Base-by-base conservation (phyloP, 176 grass and related monocot species). In the Thalia dealbata region DNA sequence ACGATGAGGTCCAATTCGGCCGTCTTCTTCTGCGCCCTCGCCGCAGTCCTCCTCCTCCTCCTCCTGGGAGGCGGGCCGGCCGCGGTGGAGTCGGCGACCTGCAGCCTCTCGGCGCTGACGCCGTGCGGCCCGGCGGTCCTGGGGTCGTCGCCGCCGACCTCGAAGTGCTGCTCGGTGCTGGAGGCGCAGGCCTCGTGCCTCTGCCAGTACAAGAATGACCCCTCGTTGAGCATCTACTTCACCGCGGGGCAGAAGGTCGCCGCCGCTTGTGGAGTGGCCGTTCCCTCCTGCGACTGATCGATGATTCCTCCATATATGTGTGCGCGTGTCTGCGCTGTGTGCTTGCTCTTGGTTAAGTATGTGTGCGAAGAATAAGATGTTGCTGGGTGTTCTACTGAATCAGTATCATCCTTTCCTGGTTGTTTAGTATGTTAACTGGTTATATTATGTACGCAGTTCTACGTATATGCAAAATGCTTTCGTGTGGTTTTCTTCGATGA, bases 131-230 rank as follows among this genome's bases (percentile, higher is more conserved):
- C 19, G n/a, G 13, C 73, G 6, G 50, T 75, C 73, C 3, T 64
- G 42, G 14, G 3, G 22, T 64, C 73, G n/a, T 2, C 22, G 21
- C 13, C 58, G 58, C 73, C 73, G 30, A 18, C 41, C 41, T 1
- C 11, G 12, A 0, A 11, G 10, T 75, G 73, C 58, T 75, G 73
- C 41, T 5, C 58, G 2, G 7, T 0, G 58, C 38, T 75, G 10
- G 27, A 28, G 41, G 10, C 41, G n/a, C 73, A 75, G 32, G 7
- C 15, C 38, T 32, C 58, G 7, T 75, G 73, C 56, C 50, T 75
- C 38, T 75, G 73, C 41, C 41, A 75, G 58, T 75, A 75, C 38
- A 8, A 38, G 12, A 50, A 46, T 6, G 44, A 75, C 51, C 72
- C 52, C 18, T 60, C 3, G 10, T 23, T 60, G 21, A 42, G 52